Percentiles rank a stretch among this genome's conserved stretches.
Conservation (phyloP, 345 rosid genomes). For the Gossypium sturtianum region DNA sequence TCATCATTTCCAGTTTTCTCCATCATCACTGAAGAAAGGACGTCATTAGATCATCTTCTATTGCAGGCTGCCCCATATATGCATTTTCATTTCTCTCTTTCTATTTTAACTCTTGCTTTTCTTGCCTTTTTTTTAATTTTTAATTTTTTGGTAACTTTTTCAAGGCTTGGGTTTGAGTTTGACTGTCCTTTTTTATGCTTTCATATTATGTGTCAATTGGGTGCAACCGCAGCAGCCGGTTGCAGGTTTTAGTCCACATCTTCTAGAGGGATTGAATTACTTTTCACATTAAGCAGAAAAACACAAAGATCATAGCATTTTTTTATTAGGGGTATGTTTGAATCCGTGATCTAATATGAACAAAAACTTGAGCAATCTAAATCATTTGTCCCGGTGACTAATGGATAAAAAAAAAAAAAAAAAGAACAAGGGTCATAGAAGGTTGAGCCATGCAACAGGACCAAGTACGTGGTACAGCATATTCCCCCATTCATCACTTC, state of each 20-base stretch:
- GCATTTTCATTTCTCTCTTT: neutral
- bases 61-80: neutral
- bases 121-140: neutral
- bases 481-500: neutral
- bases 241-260: conserved; percentile 3
- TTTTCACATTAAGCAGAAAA: neutral
- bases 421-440: neutral
- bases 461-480: neutral
- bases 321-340: no score
- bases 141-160: neutral
- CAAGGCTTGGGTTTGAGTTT: neutral
- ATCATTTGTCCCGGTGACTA: no score
- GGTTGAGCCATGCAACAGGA: neutral
- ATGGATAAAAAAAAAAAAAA: no score
- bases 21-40: neutral
- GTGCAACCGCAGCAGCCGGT: conserved; percentile 2
- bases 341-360: no score
- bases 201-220: neutral
- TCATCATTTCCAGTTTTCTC: neutral
- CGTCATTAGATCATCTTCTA: neutral
- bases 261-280: neutral
- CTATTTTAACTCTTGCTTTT: neutral
- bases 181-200: neutral
- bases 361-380: no score
- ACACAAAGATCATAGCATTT: no score